Evolutionary conservation across 495 filamentous ascomycete species (phyloP), one percentile per base, ranked within the genome.

Genomic region (Penicillium egyptiacum): DNA sequence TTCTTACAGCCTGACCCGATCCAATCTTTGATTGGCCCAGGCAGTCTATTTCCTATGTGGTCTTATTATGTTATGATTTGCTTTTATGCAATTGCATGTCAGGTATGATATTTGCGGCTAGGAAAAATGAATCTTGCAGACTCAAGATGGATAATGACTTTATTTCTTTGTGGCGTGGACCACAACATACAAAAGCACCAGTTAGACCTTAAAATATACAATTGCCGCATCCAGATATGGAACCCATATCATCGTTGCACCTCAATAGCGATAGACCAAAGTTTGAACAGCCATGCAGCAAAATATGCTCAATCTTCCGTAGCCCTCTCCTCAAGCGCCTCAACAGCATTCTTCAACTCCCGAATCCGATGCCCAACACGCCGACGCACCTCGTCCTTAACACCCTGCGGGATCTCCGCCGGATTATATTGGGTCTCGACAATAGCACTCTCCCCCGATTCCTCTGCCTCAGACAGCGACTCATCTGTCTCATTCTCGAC

Each of bases 301-400:
- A 55, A 14, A 45, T 14, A 25, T 28, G 17, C 25, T 63, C 35
- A 75, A 55, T 79, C 72, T 35, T 50, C 64, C 51, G 65, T 61
- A 44, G 70, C 73, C 68, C 67, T 72, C 63, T 71, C 69, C 66
- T 79, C 76, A 59, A 79, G 62, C 25, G 53, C 44, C 70, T 70
- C 69, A 53, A 79, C 70, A 17, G 73, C 76, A 69, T 60, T 74
- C 62, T 61, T 61, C 67, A 79, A 66, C 70, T 79, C 76, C 56
- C 74, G 42, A 37, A 79, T 55, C 63, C 74, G 55, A 62, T 75
- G 73, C 39, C 67, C 75, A 55, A 79, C 71, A 55, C 76, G 63
- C 61, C 52, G 72, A 53, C 58, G 65, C 28, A 79, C 73, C 58
- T 77, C 73, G 47, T 68, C 70, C 50, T 65, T 58, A 16, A 73